A percentile compares a stretch with the other conserved stretches of the same genome.
These are phyloP conservation scores for Umbelopsis isabellina DNA, from an alignment of 192 early-diverging fungal genomes.

Conservation along the genomic window DNA sequence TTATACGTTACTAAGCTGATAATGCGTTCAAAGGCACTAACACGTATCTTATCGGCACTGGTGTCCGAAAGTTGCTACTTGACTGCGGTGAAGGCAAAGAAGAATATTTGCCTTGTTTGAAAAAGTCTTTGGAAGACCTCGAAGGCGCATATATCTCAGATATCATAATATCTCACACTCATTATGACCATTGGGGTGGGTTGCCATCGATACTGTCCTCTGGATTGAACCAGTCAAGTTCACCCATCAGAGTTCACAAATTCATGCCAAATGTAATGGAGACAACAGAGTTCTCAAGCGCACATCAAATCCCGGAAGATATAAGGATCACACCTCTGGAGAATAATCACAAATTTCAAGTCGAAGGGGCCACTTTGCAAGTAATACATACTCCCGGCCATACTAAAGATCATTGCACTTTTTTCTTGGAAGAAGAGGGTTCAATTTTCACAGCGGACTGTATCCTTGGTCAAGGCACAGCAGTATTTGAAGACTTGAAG, in stretches of 20 bases:
- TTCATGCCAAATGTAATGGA: slow-evolving; percentile 21
- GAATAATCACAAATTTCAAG: slow-evolving; percentile 66
- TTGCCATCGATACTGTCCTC: slow-evolving; percentile 43
- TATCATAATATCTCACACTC: slow-evolving; percentile 81
- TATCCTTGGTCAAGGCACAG: slow-evolving; percentile 82
- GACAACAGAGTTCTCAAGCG: slow-evolving; percentile 21
- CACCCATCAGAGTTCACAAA: slow-evolving; percentile 29
- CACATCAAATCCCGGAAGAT: slow-evolving; percentile 35
- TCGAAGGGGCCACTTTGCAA: slow-evolving; percentile 61
- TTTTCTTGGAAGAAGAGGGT: slow-evolving; percentile 68
- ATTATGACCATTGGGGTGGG: slow-evolving; percentile 83
- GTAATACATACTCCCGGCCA: slow-evolving; percentile 85
- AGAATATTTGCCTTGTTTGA: slow-evolving; percentile 63
- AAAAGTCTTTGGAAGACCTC: slow-evolving; percentile 49
- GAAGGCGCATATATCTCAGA: slow-evolving; percentile 59
- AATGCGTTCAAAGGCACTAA: slow-evolving; percentile 66
- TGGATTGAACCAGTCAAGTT: slow-evolving; percentile 11
- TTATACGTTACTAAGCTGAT: neutral
- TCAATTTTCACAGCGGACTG: slow-evolving; percentile 81
- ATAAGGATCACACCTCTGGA: slow-evolving; percentile 31
- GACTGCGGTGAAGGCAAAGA: slow-evolving; percentile 83
- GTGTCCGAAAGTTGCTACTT: slow-evolving; percentile 66
- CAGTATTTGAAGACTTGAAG: slow-evolving; percentile 74
- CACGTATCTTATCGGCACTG: slow-evolving; percentile 85
- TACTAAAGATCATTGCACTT: slow-evolving; percentile 75